These are phyloP conservation scores for Colletotrichum truncatum DNA, from an alignment of 2,329 filamentous ascomycete species.

Conservation along the genomic window DNA sequence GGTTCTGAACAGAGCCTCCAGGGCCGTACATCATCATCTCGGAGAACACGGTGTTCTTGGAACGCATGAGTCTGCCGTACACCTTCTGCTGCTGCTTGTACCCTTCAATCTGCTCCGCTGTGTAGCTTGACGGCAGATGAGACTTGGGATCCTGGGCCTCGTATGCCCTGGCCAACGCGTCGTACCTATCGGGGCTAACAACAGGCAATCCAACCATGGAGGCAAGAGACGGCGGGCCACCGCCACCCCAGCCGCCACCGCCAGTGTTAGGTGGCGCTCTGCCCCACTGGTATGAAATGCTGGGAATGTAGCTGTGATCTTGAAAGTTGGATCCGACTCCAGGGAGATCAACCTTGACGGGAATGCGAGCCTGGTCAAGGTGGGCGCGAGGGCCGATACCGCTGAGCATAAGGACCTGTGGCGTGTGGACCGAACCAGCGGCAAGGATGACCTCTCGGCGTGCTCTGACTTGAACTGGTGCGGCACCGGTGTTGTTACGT, in stretches of 20 bases:
- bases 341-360: slow-evolving; percentile 49
- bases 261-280: slow-evolving; percentile 11
- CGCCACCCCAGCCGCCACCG: slow-evolving; percentile 15
- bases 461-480: slow-evolving; percentile 35
- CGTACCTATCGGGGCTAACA: slow-evolving; percentile 32
- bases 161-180: slow-evolving; percentile 30
- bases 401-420: slow-evolving; percentile 52
- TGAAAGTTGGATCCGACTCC: slow-evolving; percentile 55
- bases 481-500: slow-evolving; percentile 27
- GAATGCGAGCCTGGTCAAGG: slow-evolving; percentile 45
- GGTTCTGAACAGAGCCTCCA: slow-evolving; percentile 35
- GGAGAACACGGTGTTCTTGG: slow-evolving; percentile 49
- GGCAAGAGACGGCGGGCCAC: slow-evolving; percentile 31
- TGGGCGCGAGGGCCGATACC: slow-evolving; percentile 50
- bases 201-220: slow-evolving; percentile 36
- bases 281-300: slow-evolving; percentile 32
- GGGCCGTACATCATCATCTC: slow-evolving; percentile 49
- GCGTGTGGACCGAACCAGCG: slow-evolving; percentile 47
- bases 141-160: slow-evolving; percentile 31
- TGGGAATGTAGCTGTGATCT: slow-evolving; percentile 43
- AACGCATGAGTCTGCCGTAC: slow-evolving; percentile 33
- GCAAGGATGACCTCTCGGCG: slow-evolving; percentile 47
- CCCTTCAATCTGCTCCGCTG: slow-evolving; percentile 33
- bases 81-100: slow-evolving; percentile 52
- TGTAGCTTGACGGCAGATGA: slow-evolving; percentile 34